Conservation (phyloP, 495 filamentous ascomycete species). For the Penicillium ochrochloron region DNA sequence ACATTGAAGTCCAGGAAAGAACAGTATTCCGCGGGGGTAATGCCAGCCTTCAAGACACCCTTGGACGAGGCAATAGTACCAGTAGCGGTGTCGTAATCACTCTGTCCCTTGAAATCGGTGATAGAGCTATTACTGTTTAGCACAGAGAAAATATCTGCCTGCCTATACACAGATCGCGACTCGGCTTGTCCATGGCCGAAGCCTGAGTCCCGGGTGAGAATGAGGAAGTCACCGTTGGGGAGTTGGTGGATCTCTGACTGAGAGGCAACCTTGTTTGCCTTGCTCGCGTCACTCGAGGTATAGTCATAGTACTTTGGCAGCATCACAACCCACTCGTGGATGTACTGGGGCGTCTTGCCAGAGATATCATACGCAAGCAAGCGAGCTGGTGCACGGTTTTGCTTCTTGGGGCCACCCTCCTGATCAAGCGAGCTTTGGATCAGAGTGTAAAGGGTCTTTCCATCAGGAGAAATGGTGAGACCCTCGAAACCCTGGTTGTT, state of each 20-base stretch:
- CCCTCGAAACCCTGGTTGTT: conserved; percentile 85
- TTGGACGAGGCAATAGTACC: conserved; percentile 56
- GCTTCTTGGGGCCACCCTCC: conserved; percentile 65
- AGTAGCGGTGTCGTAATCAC: conserved; percentile 53
- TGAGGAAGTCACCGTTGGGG: conserved; percentile 65
- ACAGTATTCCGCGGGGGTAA: conserved; percentile 70
- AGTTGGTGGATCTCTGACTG: conserved; percentile 75
- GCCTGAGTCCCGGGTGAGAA: conserved; percentile 69
- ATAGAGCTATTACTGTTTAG: conserved; percentile 43
- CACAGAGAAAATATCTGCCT: conserved; percentile 76
- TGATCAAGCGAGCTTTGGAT: conserved; percentile 70
- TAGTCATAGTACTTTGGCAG: conserved; percentile 62
- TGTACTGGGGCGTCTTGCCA: conserved; percentile 43
- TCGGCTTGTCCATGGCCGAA: conserved; percentile 61
- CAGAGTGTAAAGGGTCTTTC: conserved; percentile 68
- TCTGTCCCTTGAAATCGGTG: conserved; percentile 66
- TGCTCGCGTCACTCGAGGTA: conserved; percentile 32
- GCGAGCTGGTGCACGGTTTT: conserved; percentile 58
- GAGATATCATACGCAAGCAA: conserved; percentile 68
- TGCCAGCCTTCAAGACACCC: conserved; percentile 59
- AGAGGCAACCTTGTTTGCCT: conserved; percentile 58
- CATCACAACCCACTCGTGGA: conserved; percentile 70
- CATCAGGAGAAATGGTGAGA: conserved; percentile 65
- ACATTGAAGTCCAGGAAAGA: conserved; percentile 75
- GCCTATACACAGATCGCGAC: conserved; percentile 66